Percentiles rank a stretch among this genome's conserved stretches.
phyloP scores from a whole-genome alignment of 139 green algal genomes.

The Haematococcus lacustris region DNA sequence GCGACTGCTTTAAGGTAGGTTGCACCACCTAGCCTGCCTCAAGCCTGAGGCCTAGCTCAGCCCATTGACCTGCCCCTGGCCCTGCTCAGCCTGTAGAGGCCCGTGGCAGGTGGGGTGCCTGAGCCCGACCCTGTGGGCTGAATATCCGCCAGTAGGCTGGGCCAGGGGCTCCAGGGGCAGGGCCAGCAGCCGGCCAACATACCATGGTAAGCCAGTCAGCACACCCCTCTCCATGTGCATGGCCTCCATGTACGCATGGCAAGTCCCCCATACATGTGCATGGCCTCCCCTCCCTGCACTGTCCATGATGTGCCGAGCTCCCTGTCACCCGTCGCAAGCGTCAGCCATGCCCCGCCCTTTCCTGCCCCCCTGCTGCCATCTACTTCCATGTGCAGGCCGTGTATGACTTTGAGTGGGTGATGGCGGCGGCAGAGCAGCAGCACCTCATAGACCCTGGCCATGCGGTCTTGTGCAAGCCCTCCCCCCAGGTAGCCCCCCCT shows the following conservation, averaged over 20 bases:
- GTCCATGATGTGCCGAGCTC: conserved; percentile 31
- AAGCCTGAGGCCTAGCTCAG: background rate
- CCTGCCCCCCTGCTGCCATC: background rate
- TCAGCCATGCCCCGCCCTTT: no score
- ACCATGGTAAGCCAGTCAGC: no score
- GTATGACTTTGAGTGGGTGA: conserved; percentile 69
- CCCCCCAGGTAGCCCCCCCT: conserved; percentile 11
- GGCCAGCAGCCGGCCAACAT: background rate
- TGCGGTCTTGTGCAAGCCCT: conserved; percentile 72
- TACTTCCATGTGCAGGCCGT: conserved; percentile 34
- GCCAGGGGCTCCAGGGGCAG: background rate
- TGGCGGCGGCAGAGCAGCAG: conserved; percentile 26
- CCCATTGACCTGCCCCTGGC: background rate
- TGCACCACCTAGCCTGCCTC: no score
- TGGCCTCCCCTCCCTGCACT: conserved; percentile 17
- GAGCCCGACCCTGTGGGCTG: background rate
- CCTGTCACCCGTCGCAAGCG: conserved; percentile 57
- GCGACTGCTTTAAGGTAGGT: conserved; percentile 59
- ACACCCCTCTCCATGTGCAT: no score
- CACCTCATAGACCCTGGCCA: conserved; percentile 27
- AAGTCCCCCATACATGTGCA: background rate
- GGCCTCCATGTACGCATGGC: no score
- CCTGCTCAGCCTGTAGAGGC: background rate
- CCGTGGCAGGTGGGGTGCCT: background rate
- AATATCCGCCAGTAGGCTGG: background rate